Conservation (phyloP, 2,329 filamentous ascomycete species). For the Aspergillus oerlinghausenensis region DNA sequence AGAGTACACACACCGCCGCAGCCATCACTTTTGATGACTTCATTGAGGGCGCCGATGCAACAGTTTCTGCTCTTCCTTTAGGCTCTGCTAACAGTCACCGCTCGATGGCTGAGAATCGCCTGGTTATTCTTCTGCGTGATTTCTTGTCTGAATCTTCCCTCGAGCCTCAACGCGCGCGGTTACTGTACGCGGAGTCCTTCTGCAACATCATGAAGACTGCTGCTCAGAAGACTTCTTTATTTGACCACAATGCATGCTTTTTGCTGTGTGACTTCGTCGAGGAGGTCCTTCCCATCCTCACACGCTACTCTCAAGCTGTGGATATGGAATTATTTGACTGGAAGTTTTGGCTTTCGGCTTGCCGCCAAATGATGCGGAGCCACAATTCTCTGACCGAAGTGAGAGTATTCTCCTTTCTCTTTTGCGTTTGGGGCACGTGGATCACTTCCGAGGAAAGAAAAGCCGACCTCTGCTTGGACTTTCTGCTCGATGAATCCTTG, state of each 20-base stretch:
- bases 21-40: slow-evolving; percentile 64
- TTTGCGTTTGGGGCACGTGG: slow-evolving; percentile 71
- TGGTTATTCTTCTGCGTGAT: slow-evolving; percentile 78
- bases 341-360: slow-evolving; percentile 81
- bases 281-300: slow-evolving; percentile 66
- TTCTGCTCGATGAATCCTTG: slow-evolving; percentile 68
- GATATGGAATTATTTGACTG: slow-evolving; percentile 49
- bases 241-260: slow-evolving; percentile 78
- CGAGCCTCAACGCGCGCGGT: slow-evolving; percentile 52
- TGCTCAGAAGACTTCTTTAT: slow-evolving; percentile 70
- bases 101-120: slow-evolving; percentile 81
- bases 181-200: slow-evolving; percentile 73
- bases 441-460: slow-evolving; percentile 64
- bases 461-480: slow-evolving; percentile 64
- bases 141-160: slow-evolving; percentile 62
- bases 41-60: slow-evolving; percentile 61
- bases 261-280: slow-evolving; percentile 89
- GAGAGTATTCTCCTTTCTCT: slow-evolving; percentile 75
- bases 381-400: slow-evolving; percentile 89
- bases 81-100: slow-evolving; percentile 67
- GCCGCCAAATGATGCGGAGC: slow-evolving; percentile 71
- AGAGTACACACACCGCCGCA: slow-evolving; percentile 44
- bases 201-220: slow-evolving; percentile 67
- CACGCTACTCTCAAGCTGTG: slow-evolving; percentile 54
- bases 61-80: slow-evolving; percentile 58